Evolutionary conservation across 208 protist species (phyloP), one percentile per base, ranked within the genome.

Genomic region (Porcisia hertigi): DNA sequence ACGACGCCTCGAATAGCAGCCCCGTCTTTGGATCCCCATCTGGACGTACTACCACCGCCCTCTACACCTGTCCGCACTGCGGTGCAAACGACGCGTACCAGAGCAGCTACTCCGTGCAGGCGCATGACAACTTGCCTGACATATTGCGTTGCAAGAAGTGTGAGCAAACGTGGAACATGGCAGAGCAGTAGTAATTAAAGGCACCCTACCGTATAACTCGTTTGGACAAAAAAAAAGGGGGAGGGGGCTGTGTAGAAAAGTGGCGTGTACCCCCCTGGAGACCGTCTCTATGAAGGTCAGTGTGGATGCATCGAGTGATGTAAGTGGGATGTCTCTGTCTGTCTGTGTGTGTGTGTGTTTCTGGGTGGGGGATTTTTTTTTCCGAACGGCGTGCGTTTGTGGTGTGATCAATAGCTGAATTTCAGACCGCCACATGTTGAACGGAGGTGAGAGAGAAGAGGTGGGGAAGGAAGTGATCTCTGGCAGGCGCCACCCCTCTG

Each of bases 41-140:
- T 5, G 75, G 75, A 9, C 77, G 64, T 20, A 84, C 78, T 62
- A 71, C 85, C 57, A 94, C 91, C 8, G 82, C 91, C 8, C 79
- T 92, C 4, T 92, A 94, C 70, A 77, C 69, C 30, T 95, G 91
- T 69, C 91, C 88, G 2, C 83, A 85, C 30, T 95, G 91, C 53
- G 89, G 89, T 39, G 87, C 85, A 0, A 79, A 80, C 34, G 89
- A 93, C 66, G 91, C 89, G 66, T 81, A 88, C 52, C 81, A 81
- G 39, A 92, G 71, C 69, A 86, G 80, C 69, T 93, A 95, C 83
- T 86, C 87, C 6, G 89, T 95, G 18, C 83, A 86, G 63, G 87
- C 91, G 1, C 91, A 95, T 76, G 89, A 95, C 70, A 93, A 90
- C 86, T 86, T 90, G 75, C 86, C 87, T 0, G 87, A 88, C 25